Evolutionary conservation across 805 yeast genomes (phyloP).

Genomic region (Starmerella khaoyaiensis): DNA sequence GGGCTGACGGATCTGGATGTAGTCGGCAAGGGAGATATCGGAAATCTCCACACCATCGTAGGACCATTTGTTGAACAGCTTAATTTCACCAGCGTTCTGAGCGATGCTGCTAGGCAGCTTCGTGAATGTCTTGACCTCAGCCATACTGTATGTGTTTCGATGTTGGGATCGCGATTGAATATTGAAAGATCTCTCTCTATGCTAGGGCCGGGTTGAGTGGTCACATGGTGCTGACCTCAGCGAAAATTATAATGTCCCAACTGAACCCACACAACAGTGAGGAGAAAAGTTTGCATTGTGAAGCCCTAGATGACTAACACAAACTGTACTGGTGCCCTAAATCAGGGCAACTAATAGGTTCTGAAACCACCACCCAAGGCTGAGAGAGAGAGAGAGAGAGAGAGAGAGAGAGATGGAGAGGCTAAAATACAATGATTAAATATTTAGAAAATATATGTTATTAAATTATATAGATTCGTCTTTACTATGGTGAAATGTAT

Average conservation of each 20-base stretch:
- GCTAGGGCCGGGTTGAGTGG: constrained; percentile 9
- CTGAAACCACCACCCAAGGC: too few relatives aligned
- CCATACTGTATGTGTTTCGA: constrained; percentile 26
- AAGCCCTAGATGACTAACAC: constrained; percentile 10
- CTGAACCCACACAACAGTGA: neutral
- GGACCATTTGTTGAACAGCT: constrained; percentile 99
- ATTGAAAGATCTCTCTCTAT: constrained; percentile 1
- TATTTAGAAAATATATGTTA: neutral
- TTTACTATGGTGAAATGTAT: constrained; percentile 14
- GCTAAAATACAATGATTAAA: neutral
- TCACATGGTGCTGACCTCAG: constrained; percentile 10
- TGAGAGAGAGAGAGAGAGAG: too few relatives aligned
- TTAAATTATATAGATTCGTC: neutral
- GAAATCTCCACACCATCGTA: constrained; percentile 94
- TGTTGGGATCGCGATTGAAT: neutral
- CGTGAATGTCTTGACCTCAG: constrained; percentile 80
- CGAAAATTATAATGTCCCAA: neutral
- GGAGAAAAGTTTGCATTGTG: too few relatives aligned
- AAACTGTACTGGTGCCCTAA: too few relatives aligned
- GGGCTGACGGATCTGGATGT: constrained; percentile 95
- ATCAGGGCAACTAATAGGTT: too few relatives aligned
- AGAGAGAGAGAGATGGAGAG: too few relatives aligned
- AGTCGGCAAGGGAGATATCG: constrained; percentile 96
- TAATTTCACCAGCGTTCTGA: constrained; percentile 90
- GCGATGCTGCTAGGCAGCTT: constrained; percentile 94